Evolutionary conservation across 1,284 basidiomycete genomes (phyloP).

Genomic region (Sphagnurus paluster): DNA sequence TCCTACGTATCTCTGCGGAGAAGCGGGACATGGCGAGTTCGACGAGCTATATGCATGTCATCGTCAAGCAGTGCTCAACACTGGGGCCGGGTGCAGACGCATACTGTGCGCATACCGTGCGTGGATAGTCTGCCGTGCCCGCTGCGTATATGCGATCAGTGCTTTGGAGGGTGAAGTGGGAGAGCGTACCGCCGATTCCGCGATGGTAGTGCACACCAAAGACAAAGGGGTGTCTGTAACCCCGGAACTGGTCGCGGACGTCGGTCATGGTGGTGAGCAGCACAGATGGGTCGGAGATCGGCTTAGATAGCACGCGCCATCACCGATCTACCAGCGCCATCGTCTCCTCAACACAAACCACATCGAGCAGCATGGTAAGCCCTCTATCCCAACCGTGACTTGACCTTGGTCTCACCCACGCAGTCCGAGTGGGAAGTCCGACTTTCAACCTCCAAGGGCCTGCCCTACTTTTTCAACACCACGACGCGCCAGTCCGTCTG

Average conservation of each 20-base stretch:
- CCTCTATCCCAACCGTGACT: neutral
- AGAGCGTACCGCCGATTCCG: slow-evolving; percentile 37
- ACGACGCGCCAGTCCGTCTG: slow-evolving; percentile 76
- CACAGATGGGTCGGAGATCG: slow-evolving; percentile 1
- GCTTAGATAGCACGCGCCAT: slow-evolving; percentile 5
- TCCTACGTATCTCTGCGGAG: slow-evolving; percentile 44
- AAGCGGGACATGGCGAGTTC: slow-evolving; percentile 51
- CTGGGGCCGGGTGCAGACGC: slow-evolving; percentile 14
- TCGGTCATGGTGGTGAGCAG: slow-evolving; percentile 1
- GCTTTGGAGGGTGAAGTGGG: neutral
- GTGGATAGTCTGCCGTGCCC: slow-evolving; percentile 38
- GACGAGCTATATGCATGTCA: slow-evolving; percentile 33
- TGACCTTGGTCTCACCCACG: too few species aligned
- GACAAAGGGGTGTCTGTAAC: slow-evolving; percentile 50
- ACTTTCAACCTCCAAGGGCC: slow-evolving; percentile 75
- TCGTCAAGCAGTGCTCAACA: neutral
- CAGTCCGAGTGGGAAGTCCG: slow-evolving; percentile 74
- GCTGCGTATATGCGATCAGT: too few species aligned
- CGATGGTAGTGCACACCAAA: slow-evolving; percentile 41
- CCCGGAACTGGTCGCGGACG: slow-evolving; percentile 27
- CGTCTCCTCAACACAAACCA: too few species aligned
- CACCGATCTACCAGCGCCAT: neutral
- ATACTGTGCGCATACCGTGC: slow-evolving; percentile 48
- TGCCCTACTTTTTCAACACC: slow-evolving; percentile 91
- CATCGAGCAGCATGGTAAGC: slow-evolving; percentile 8